phyloP scores from a whole-genome alignment of 2,329 filamentous ascomycete species.

The Moelleriella libera region DNA sequence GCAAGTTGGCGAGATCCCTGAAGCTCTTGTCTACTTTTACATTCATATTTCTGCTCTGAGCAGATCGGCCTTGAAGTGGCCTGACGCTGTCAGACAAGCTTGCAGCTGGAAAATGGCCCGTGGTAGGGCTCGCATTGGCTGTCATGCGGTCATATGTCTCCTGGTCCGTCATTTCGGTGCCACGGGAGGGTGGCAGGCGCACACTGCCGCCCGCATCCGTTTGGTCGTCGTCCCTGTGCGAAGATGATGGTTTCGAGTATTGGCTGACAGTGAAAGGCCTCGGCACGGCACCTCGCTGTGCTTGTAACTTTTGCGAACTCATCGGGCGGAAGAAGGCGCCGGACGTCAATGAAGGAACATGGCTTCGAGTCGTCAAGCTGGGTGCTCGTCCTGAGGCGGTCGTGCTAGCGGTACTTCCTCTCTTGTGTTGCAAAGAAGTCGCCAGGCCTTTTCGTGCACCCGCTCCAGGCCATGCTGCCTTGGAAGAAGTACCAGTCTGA shows the following conservation, averaged over 20 bases:
- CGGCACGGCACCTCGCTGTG: slow-evolving; percentile 55
- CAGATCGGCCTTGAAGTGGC: slow-evolving; percentile 47
- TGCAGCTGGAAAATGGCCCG: slow-evolving; percentile 37
- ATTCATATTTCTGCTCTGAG: slow-evolving; percentile 25
- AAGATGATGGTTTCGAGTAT: slow-evolving; percentile 12
- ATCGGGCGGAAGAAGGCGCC: slow-evolving; percentile 92
- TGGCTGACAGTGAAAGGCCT: slow-evolving; percentile 28
- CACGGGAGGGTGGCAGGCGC: slow-evolving; percentile 56
- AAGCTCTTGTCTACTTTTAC: slow-evolving; percentile 48
- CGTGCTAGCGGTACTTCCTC: slow-evolving; percentile 26
- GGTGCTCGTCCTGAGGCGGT: slow-evolving; percentile 32
- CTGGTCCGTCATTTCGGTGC: slow-evolving; percentile 67
- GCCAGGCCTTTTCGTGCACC: slow-evolving; percentile 37
- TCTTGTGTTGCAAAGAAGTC: slow-evolving; percentile 28
- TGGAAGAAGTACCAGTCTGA: slow-evolving; percentile 28
- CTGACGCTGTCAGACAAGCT: slow-evolving; percentile 66
- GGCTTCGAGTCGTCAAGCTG: slow-evolving; percentile 64
- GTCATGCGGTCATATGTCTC: slow-evolving; percentile 57
- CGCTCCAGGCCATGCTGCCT: slow-evolving; percentile 36
- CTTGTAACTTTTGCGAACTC: slow-evolving; percentile 90
- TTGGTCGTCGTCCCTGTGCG: slow-evolving; percentile 23
- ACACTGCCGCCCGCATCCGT: slow-evolving; percentile 29
- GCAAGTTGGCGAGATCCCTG: slow-evolving; percentile 33
- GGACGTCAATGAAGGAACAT: slow-evolving; percentile 78
- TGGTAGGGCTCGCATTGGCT: slow-evolving; percentile 59